These are phyloP conservation scores for Vigna hirtella DNA, from an alignment of 306 rosid genomes.

Conservation along the genomic window DNA sequence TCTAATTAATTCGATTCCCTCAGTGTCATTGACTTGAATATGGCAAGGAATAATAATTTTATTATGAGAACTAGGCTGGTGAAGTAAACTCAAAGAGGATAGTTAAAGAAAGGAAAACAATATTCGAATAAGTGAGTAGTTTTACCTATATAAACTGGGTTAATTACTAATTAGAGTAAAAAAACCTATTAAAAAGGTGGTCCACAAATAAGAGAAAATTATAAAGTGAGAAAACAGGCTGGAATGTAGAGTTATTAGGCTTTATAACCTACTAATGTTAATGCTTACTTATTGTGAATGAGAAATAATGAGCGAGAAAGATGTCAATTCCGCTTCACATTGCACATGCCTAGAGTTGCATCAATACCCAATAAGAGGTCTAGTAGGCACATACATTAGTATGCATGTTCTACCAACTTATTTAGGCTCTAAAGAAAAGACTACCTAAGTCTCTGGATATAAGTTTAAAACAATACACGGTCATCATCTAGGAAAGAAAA, in stretches of 20 bases:
- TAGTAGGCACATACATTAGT: constrained; percentile 47
- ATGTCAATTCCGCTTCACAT: constrained; percentile 53
- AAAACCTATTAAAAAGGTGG: constrained; percentile 48
- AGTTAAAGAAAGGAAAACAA: constrained; percentile 9
- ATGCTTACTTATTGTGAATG: constrained; percentile 49
- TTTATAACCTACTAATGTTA: constrained; percentile 51
- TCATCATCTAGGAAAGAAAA: constrained; percentile 24
- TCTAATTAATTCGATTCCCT: constrained; percentile 17
- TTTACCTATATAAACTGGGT: constrained; percentile 20
- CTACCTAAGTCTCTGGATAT: constrained; percentile 32
- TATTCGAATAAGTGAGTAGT: constrained; percentile 22
- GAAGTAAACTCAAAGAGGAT: constrained; percentile 7
- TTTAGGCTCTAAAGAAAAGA: constrained; percentile 47
- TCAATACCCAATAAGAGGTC: constrained; percentile 47
- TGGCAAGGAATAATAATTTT: neutral
- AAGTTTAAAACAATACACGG: constrained; percentile 26
- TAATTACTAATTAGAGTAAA: constrained; percentile 11
- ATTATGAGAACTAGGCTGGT: neutral
- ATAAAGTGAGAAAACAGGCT: constrained; percentile 43
- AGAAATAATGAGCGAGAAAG: constrained; percentile 54
- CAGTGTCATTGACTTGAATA: neutral
- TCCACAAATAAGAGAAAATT: constrained; percentile 49
- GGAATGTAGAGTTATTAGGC: constrained; percentile 63
- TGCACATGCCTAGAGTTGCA: constrained; percentile 63
- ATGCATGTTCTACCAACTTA: constrained; percentile 54